Evolutionary conservation across 108 stramenopile genomes (phyloP).

Genomic region (Skeletonema menzelii): DNA sequence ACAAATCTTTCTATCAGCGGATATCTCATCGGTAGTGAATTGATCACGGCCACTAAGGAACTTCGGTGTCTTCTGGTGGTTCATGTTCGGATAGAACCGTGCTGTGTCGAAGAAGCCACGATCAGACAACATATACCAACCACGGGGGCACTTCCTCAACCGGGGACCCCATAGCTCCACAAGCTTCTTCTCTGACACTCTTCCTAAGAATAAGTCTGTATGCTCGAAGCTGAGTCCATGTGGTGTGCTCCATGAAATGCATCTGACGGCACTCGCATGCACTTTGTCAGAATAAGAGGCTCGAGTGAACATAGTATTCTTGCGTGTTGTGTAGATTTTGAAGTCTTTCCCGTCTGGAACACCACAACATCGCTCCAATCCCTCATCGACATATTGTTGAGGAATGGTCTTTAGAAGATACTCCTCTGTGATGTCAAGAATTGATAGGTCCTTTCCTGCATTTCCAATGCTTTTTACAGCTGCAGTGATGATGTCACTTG

Average conservation of each 20-base stretch:
- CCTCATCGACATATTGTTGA: constrained; percentile 5
- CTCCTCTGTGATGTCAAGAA: constrained; percentile 7
- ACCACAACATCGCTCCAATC: not conserved
- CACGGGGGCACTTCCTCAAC: constrained; percentile 7
- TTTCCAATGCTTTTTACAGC: not conserved
- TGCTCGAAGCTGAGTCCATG: constrained; percentile 24
- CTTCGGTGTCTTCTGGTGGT: constrained; percentile 8
- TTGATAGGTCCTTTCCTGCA: constrained; percentile 9
- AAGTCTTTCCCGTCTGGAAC: constrained; percentile 21
- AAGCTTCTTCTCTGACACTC: constrained; percentile 6
- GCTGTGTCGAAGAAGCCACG: constrained; percentile 8
- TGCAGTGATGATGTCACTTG: not conserved
- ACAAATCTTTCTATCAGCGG: constrained; percentile 9
- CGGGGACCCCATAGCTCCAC: constrained; percentile 12
- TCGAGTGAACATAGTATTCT: constrained; percentile 13
- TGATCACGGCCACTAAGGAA: constrained; percentile 9
- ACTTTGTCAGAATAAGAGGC: constrained; percentile 15
- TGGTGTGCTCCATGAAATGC: constrained; percentile 22
- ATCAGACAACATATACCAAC: constrained; percentile 17
- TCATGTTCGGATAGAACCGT: constrained; percentile 4
- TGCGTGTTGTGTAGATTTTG: constrained; percentile 6
- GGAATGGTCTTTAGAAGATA: constrained; percentile 7
- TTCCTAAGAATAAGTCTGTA: constrained; percentile 10
- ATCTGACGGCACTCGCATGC: constrained; percentile 14
- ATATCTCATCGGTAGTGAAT: constrained; percentile 7